phyloP scores from a whole-genome alignment of 495 filamentous ascomycete species.

The Penicillium flavigenum region DNA sequence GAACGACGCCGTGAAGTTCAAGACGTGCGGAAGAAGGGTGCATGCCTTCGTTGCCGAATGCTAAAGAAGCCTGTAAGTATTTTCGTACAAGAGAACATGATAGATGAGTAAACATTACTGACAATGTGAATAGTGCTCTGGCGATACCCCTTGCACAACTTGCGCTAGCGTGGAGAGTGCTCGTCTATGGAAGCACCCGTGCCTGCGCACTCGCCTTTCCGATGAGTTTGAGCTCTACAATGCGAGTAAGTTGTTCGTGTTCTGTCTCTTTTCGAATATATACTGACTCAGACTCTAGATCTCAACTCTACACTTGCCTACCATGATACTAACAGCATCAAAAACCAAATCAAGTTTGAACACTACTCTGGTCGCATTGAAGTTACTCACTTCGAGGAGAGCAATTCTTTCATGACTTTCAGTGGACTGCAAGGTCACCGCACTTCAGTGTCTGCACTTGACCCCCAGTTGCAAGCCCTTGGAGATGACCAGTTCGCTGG shows the following conservation, averaged over 20 bases:
- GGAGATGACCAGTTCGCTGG: conserved; percentile 46
- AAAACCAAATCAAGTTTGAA: conserved; percentile 55
- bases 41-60: conserved; percentile 84
- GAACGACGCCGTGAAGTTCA: conserved; percentile 74
- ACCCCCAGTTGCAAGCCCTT: conserved; percentile 54
- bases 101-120: conserved; percentile 11
- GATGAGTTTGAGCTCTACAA: conserved; percentile 73
- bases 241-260: conserved; percentile 47
- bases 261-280: not conserved
- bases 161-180: conserved; percentile 76
- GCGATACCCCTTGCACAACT: conserved; percentile 76
- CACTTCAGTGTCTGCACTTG: conserved; percentile 45
- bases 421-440: conserved; percentile 49
- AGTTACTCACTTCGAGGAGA: conserved; percentile 66
- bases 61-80: conserved; percentile 69
- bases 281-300: conserved; percentile 35
- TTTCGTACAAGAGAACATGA: not conserved
- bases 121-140: conserved; percentile 56
- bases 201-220: conserved; percentile 71
- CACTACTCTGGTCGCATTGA: conserved; percentile 63
- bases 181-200: conserved; percentile 76
- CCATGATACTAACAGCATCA: conserved; percentile 60
- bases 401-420: conserved; percentile 51
- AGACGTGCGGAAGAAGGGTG: conserved; percentile 74
- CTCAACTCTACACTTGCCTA: conserved; percentile 68